Evolutionary conservation across 257 asterid species (phyloP), one percentile per base, ranked within the genome.

Genomic region (Penstemon barbatus): DNA sequence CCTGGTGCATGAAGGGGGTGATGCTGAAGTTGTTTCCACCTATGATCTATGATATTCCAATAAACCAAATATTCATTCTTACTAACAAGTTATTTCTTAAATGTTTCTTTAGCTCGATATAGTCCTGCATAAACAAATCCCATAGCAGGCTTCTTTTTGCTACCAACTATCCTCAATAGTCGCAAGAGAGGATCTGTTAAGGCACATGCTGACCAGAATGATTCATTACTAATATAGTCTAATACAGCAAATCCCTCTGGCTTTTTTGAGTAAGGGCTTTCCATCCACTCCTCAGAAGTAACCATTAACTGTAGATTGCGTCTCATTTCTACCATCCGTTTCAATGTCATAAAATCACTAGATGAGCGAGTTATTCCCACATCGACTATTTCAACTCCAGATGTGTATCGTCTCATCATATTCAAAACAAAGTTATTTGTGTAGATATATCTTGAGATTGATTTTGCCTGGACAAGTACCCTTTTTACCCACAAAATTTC

Each of bases 1-100:
- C 97, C 99, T 11, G 99, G 96, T 1, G 89, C 96, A 61, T 82
- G 89, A 78, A 94, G 97, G 61, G 97, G 97, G 82, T 94, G 95
- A 3, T 77, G 80, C 39, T 81, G 84, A 67, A 90, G 97, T 55
- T 71, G 89, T 72, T 86, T 92, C 97, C 99, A 94, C 80, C 96
- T 81, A 49, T 77, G 86, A 83, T 89, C 95, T 53, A 94, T 94
- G 56, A 94, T 89, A 15, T 81, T 77, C 96, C 97, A 94, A 83
- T 91, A 94, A 72, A 77, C 73, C 18, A 69, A 79, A 69, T 87
- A 94, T 9, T 86, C 95, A 56, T 82, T 84, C 79, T 78, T 86
- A 61, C 77, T 57, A 36, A 65, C 77, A 70, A 91, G 75, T 61
- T 91, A 97, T 76, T 85, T 91, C 84, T 94, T 94, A 69, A 94